phyloP scores from a whole-genome alignment of 495 filamentous ascomycete genomes.

The Penicillium paradoxum region DNA sequence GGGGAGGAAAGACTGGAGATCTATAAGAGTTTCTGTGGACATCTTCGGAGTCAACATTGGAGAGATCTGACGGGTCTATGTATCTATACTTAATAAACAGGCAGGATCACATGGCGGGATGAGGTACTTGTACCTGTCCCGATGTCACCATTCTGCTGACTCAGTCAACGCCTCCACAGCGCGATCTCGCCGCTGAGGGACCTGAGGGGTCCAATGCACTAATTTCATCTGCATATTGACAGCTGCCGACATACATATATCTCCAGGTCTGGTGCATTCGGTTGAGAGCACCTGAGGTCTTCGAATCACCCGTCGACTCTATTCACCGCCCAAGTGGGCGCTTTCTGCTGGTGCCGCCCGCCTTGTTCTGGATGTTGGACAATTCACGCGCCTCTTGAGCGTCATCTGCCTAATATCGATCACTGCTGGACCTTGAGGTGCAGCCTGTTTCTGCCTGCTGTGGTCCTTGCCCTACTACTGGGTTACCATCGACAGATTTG shows the following conservation, averaged over 20 bases:
- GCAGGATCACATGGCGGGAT: background rate
- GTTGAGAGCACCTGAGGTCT: no score
- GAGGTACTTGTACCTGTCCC: background rate
- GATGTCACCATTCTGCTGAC: constrained; percentile 11
- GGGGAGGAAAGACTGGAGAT: no score
- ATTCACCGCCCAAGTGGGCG: constrained; percentile 4
- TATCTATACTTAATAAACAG: background rate
- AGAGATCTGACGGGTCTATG: background rate
- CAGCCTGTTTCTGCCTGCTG: background rate
- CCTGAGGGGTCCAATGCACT: background rate
- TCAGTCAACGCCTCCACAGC: constrained; percentile 8
- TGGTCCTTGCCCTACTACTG: background rate
- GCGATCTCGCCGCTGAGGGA: background rate
- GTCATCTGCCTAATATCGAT: constrained; percentile 2
- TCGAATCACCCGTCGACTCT: no score
- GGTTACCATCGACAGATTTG: background rate
- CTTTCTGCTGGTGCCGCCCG: constrained; percentile 5
- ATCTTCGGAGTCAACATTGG: no score
- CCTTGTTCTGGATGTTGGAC: constrained; percentile 7
- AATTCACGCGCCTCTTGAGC: constrained; percentile 6
- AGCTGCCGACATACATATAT: background rate
- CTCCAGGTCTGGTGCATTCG: background rate
- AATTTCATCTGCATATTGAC: background rate
- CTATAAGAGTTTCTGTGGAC: no score
- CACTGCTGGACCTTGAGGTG: constrained; percentile 2